Conservation (phyloP, 495 filamentous ascomycete species). For the Parmelia sp. region DNA sequence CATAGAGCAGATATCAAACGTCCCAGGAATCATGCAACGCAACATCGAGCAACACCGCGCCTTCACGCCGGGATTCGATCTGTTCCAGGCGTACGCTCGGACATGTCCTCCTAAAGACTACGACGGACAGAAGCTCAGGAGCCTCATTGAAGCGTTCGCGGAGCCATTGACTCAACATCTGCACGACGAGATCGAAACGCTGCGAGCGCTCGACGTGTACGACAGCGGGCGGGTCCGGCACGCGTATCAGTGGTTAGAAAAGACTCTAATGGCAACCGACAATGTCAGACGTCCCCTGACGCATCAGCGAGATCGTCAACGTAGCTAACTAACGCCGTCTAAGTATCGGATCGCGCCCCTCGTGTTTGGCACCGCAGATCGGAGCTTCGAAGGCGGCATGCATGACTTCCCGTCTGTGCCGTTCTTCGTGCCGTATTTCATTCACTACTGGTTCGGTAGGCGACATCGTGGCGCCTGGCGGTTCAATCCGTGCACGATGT, state of each 20-base stretch:
- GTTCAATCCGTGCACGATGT: constrained; percentile 29
- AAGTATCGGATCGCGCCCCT: constrained; percentile 30
- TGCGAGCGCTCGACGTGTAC: constrained; percentile 27
- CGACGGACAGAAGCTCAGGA: constrained; percentile 32
- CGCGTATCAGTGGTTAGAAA: constrained; percentile 18
- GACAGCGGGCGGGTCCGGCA: constrained; percentile 26
- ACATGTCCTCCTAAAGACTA: constrained; percentile 31
- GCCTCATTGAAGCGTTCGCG: constrained; percentile 41
- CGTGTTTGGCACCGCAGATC: constrained; percentile 30
- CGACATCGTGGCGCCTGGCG: constrained; percentile 30
- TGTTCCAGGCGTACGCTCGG: constrained; percentile 32
- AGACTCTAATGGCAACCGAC: constrained; percentile 2
- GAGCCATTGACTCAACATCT: constrained; percentile 35
- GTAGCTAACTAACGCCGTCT: constrained; percentile 20
- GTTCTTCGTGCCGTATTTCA: constrained; percentile 30
- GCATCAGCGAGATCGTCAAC: constrained; percentile 1
- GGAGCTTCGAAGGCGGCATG: constrained; percentile 30
- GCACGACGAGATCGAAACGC: constrained; percentile 33
- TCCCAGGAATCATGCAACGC: constrained; percentile 38
- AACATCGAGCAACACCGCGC: constrained; percentile 44
- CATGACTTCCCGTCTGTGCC: constrained; percentile 30
- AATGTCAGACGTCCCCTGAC: too few relatives aligned
- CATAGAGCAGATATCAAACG: constrained; percentile 35
- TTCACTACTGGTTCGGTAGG: constrained; percentile 28
- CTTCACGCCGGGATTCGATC: constrained; percentile 28